Evolutionary conservation across 129 eudicot genomes (phyloP), one percentile per base, ranked within the genome.

Genomic region (Pittosporum tobira): DNA sequence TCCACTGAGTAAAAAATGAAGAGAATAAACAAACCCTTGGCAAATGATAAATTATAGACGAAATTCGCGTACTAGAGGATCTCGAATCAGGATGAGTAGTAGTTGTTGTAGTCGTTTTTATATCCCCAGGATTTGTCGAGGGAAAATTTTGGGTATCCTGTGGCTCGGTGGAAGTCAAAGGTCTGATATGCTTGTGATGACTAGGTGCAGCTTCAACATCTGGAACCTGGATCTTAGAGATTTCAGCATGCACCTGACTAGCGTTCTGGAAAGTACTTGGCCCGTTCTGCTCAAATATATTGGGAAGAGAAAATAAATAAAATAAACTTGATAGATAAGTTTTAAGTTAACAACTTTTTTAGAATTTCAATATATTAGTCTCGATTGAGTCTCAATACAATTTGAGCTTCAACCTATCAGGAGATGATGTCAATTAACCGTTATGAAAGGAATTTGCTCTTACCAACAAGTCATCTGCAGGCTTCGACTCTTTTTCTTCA

Each of bases 401-500:
- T n/a, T n/a, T n/a, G n/a, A n/a, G n/a, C n/a, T n/a, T n/a, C n/a
- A 22, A 3, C 58, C 38, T 14, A 9, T 44, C 43, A 54, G 13
- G 15, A 5, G 21, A 15, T 26, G 20, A 36, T 25, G 27, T 8
- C 24, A 50, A 2, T 22, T 14, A 9, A 53, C 34, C 9, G 7
- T 22, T 51, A 31, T 14, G 0, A 61, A 64, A 69, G 67, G 57
- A 37, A 64, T 36, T 48, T 69, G 11, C 55, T 34, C 70, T 70
- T 76, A 85, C 94, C 95, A 74, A 77, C 50, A 80, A 73, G 71
- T 90, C 94, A 69, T 54, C 76, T 0, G 79, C 57, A 54, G 81
- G 81, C 69, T 63, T 67, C 2, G 74, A 52, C 18, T 80, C 94
- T 50, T 71, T 77, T 71, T 82, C 88, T 73, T 73, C 86, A 63